phyloP scores from a whole-genome alignment of 495 filamentous ascomycete genomes.

The Sabuloglossum arenarium region DNA sequence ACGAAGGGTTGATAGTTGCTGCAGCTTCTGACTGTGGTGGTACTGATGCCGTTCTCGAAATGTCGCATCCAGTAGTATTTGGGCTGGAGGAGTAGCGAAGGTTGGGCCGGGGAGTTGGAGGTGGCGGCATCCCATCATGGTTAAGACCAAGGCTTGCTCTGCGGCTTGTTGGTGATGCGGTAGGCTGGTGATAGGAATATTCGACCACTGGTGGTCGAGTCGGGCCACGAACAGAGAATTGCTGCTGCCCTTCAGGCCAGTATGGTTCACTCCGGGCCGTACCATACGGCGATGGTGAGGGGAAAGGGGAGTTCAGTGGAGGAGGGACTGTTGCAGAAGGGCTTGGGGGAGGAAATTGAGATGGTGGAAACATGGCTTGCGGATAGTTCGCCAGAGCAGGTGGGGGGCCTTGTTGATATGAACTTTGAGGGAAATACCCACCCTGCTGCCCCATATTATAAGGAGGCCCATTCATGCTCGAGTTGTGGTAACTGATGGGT shows the following conservation, averaged over 20 bases:
- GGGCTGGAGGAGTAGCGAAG: not conserved
- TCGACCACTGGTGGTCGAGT: not conserved
- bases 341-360: not conserved
- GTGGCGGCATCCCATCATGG: not conserved
- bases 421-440: not conserved
- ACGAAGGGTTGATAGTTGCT: not conserved
- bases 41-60: not conserved
- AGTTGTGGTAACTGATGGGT: conserved; percentile 2
- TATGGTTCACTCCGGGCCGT: not conserved
- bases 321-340: not conserved
- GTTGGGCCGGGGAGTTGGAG: not conserved
- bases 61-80: not conserved
- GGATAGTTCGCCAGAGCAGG: not conserved
- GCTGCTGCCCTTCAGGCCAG: not conserved
- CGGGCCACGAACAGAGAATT: not conserved
- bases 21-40: not conserved
- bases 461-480: not conserved
- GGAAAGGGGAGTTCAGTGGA: not conserved
- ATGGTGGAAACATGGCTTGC: not conserved
- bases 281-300: not conserved
- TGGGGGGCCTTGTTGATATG: not conserved
- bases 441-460: not conserved
- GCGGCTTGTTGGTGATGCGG: not conserved
- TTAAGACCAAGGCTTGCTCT: not conserved
- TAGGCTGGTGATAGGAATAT: not conserved